phyloP scores from a whole-genome alignment of 352 stramenopile species.

The Blastocystis sp. region DNA sequence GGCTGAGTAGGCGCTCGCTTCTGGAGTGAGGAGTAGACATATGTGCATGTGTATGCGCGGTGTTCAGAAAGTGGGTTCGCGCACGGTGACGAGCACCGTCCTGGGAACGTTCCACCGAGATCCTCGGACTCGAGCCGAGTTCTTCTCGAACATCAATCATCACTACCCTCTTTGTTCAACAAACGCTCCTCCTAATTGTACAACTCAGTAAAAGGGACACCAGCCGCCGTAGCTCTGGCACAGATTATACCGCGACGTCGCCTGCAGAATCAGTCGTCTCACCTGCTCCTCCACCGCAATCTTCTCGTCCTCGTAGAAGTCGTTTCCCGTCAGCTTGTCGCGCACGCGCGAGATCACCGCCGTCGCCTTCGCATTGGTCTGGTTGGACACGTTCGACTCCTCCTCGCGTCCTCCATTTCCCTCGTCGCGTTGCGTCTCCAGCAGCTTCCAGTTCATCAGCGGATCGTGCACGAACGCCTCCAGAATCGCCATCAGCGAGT shows the following conservation, averaged over 20 bases:
- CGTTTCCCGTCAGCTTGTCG: slow-evolving; percentile 96
- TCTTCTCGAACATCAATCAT: slow-evolving; percentile 79
- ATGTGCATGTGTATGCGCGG: slow-evolving; percentile 99
- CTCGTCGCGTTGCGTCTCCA: slow-evolving; percentile 34
- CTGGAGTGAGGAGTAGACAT: slow-evolving; percentile 81
- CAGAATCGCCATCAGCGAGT: slow-evolving; percentile 98
- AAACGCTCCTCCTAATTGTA: slow-evolving; percentile 5
- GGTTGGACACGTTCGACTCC: slow-evolving; percentile 8
- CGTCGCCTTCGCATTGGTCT: slow-evolving; percentile 77
- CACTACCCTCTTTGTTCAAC: slow-evolving; percentile 20
- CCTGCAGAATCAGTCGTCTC: slow-evolving; percentile 95
- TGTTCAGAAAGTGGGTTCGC: slow-evolving; percentile 93
- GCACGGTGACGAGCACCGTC: slow-evolving; percentile 93
- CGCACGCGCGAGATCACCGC: slow-evolving; percentile 94
- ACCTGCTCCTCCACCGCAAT: slow-evolving; percentile 90
- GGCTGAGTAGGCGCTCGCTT: slow-evolving; percentile 77
- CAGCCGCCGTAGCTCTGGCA: slow-evolving; percentile 98
- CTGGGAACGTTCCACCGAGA: slow-evolving; percentile 88
- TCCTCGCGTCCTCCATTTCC: slow-evolving; percentile 5
- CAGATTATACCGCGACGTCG: slow-evolving; percentile 97
- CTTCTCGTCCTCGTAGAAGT: slow-evolving; percentile 86
- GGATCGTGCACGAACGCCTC: slow-evolving; percentile 99
- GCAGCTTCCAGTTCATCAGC: slow-evolving; percentile 80
- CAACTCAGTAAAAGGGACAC: slow-evolving; percentile 76
- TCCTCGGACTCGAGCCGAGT: slow-evolving; percentile 82